Evolutionary conservation across 495 filamentous ascomycete genomes (phyloP).

Genomic region (Penicillium taxi): DNA sequence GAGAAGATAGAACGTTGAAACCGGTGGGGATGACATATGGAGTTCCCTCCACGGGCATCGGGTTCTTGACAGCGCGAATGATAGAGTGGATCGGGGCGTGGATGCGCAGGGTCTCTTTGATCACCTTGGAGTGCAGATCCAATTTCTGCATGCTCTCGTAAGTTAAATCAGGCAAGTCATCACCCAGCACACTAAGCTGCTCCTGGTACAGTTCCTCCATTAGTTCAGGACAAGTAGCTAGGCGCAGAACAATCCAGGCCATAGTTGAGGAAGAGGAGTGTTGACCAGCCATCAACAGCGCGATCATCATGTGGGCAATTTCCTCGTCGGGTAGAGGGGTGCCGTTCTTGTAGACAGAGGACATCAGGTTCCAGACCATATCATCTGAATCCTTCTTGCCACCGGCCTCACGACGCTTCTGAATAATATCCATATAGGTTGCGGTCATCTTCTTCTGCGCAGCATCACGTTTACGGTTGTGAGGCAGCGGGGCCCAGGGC

Average conservation of each 20-base stretch:
- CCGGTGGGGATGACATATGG: constrained; percentile 41
- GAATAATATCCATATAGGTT: constrained; percentile 54
- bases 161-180: constrained; percentile 44
- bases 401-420: constrained; percentile 40
- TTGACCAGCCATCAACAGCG: constrained; percentile 58
- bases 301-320: constrained; percentile 63
- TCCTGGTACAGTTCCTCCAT: constrained; percentile 53
- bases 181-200: constrained; percentile 43
- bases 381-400: constrained; percentile 49
- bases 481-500: constrained; percentile 53
- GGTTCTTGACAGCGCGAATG: constrained; percentile 53
- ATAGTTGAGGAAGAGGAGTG: constrained; percentile 54
- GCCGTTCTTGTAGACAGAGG: constrained; percentile 55
- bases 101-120: constrained; percentile 55
- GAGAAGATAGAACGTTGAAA: constrained; percentile 43
- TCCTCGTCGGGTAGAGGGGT: constrained; percentile 52
- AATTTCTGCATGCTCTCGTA: constrained; percentile 47
- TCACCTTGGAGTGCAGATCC: constrained; percentile 48
- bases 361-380: constrained; percentile 66
- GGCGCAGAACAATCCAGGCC: constrained; percentile 53
- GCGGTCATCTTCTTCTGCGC: constrained; percentile 51
- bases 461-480: constrained; percentile 52
- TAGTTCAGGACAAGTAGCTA: constrained; percentile 49
- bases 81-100: constrained; percentile 60
- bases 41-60: constrained; percentile 43